Evolutionary conservation across 345 rosid genomes (phyloP), one percentile per base, ranked within the genome.

Genomic region (Citrus maxima): DNA sequence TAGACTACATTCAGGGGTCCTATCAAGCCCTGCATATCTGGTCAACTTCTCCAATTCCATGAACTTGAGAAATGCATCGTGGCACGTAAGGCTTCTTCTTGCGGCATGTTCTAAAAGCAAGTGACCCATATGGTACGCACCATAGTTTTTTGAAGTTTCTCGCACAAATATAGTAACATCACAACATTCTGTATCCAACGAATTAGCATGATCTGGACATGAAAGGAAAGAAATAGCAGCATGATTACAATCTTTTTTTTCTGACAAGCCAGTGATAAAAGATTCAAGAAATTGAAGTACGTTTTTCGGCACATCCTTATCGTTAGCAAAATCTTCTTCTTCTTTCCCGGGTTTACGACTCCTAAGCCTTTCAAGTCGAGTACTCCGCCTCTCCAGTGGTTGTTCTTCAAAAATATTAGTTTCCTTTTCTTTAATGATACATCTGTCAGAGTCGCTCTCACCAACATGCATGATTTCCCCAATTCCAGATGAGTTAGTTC

Each of bases 311-410:
- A 82, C 84, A 81, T 92, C 95, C 86, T 92, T 91, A 73, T 84
- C 82, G 7, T 73, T 74, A 80, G 87, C 85, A 86, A 81, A 91
- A 81, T 89, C 98, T 75, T 81, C 65, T 78, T 90, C 97, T 83
- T 89, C 99, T 89, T 96, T 96, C 72, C 85, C 97, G 7, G 98
- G 97, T 87, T 93, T 96, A 85, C 95, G 99, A 85, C 91, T 92
- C 80, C 99, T 88, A 79, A 92, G 94, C 86, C 93, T 92, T 84
- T 90, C 97, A 82, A 95, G 98, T 80, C 99, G 97, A 83, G 92
- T 91, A 85, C 99, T 96, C 72, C 98, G 89, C 81, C 99, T 94
- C 87, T 94, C 99, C 80, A 92, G 92, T 69, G 95, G 95, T 30
- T 94, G 99, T 68, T 93, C 99, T 78, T 89, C 94, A 74, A 80